Percentiles rank a stretch among this genome's conserved stretches.
Evolutionary conservation across 257 asterid species (phyloP).

Genomic region (Solanum lignicaule): DNA sequence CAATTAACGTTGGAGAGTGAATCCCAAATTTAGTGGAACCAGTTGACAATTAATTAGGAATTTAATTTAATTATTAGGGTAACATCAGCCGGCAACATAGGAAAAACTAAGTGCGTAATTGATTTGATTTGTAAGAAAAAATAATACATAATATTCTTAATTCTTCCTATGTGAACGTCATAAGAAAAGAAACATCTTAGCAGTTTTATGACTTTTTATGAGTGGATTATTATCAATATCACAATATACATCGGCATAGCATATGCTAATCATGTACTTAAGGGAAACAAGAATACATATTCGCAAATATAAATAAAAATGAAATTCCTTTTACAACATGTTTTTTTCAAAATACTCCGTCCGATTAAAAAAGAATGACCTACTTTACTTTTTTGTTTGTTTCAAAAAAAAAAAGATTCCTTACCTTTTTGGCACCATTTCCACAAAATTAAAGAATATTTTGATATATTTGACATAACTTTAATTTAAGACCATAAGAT

Average conservation of each 20-base stretch:
- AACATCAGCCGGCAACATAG: constrained; percentile 2
- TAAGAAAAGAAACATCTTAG: background rate
- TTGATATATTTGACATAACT: background rate
- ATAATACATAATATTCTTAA: background rate
- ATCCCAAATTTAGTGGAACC: background rate
- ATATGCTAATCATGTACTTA: background rate
- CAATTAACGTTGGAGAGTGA: background rate
- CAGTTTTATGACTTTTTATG: background rate
- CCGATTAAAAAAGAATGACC: no score
- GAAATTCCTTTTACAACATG: background rate
- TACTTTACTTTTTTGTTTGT: no score
- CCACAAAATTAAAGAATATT: no score
- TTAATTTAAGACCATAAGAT: no score
- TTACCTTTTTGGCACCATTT: no score
- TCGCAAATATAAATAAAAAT: background rate
- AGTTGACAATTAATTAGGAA: background rate
- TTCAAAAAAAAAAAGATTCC: no score
- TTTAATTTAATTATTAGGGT: background rate
- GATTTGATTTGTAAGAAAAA: background rate
- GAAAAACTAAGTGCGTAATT: background rate
- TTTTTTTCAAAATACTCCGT: background rate
- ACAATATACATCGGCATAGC: background rate
- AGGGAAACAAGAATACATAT: background rate
- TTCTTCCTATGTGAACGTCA: background rate
- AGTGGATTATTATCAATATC: background rate